Base-by-base conservation (phyloP, 768 basidiomycete genomes). In the Lyophyllum shimeji region DNA sequence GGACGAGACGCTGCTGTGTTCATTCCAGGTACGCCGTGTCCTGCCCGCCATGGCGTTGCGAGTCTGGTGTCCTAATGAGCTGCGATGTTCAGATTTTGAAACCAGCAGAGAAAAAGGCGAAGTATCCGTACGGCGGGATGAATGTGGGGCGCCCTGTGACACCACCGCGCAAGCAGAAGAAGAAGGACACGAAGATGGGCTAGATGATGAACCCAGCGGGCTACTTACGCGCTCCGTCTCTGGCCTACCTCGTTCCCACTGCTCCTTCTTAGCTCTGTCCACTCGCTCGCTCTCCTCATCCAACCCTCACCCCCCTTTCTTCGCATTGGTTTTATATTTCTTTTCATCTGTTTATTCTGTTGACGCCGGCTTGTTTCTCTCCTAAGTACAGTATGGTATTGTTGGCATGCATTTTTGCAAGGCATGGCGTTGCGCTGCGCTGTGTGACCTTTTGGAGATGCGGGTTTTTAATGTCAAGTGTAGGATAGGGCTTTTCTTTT, bases 41-140 rank as follows among this genome's bases (percentile, higher is more conserved):
- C n/a, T 40, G 2, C 39, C 12, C 15, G 34, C 15, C 5, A 29
- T 29, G 5, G 29, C 9, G 29, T 5, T 29, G 15, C 31, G 31
- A 33, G 34, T 37, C 34, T 17, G 18, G 21, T 13, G 18, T 24
- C 13, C 44, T 31, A 11, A 53, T 13, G 17, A 8, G 37, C 6
- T 23, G 21, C 34, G n/a, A 21, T 27, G 47, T 43, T 9, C 66
- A 97, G 95, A 99, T 99, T 61, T 80, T 99, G 66, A 99, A 99
- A 76, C 96, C 96, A 31, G 96, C 96, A 18, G 96, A 99, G 81
- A 98, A 98, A 85, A 98, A 97, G 75, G 84, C 90, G 53, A 96
- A 95, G 73, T 90, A 93, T 63, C 89, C 91, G 3, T 92, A 93
- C 63, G 90, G 90, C 44, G 89, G 88, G 47, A 89, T 89, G 80